Evolutionary conservation across 352 stramenopile genomes (phyloP), one percentile per base, ranked within the genome.

Genomic region (Phytophthora cryptogea): DNA sequence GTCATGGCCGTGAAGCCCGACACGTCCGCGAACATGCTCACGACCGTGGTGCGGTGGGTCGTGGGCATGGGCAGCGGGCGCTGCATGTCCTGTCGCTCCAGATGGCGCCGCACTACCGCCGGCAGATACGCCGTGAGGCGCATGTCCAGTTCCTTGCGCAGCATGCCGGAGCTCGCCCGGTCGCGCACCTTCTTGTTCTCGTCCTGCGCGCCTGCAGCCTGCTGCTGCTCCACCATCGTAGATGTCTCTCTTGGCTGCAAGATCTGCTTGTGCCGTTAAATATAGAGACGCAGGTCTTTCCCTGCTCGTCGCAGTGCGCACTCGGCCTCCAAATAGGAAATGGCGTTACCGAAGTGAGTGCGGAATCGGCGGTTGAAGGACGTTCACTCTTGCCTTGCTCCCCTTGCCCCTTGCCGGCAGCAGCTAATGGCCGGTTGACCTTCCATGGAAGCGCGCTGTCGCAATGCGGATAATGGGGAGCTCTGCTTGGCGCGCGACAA

Each of bases 21-120:
- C 31, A 98, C 92, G 55, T 98, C 94, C 26, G 90, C 92, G 59
- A 98, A 98, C 75, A 98, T 92, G 54, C 80, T 94, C 27, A 98
- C 92, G 30, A 89, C 84, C 14, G 60, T 90, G 10, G 70, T 83
- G 53, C 83, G 60, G 64, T 95, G 86, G 6, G 81, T 94, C 27
- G 83, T 83, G 3, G 86, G 86, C 44, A 95, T 71, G 26, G 53
- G 41, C 42, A 79, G 58, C 28, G 64, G 55, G 23, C 49, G 59
- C 7, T 66, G 54, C 51, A 74, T 60, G 53, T 83, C 71, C 47
- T 87, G 78, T 2, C 68, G 70, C 72, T 95, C 86, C 13, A 95
- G 52, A 46, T 90, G 80, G 3, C 84, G 77, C 2, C 86, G 83
- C 56, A 95, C 86, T 17, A 92, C 74, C 1, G 81, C 76, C n/a